These are phyloP conservation scores for Didymella exigua DNA, from an alignment of 2,329 filamentous ascomycete species.

Conservation along the genomic window DNA sequence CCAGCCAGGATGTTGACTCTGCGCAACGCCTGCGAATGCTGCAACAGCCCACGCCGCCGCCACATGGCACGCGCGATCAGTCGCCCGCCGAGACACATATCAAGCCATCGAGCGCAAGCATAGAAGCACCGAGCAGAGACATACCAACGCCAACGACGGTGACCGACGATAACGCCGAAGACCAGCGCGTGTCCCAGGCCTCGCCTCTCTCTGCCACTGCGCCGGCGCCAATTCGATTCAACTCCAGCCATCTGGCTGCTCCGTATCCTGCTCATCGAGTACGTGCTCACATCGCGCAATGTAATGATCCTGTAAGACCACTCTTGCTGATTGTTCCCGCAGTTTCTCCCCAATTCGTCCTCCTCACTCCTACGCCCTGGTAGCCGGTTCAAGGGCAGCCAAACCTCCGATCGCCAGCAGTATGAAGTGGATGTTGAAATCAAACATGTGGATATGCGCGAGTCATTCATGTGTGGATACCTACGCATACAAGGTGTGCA, in stretches of 20 bases:
- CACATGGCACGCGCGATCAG: slow-evolving; percentile 28
- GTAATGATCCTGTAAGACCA: not conserved
- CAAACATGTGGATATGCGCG: slow-evolving; percentile 91
- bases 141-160: slow-evolving; percentile 48
- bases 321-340: slow-evolving; percentile 26
- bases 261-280: slow-evolving; percentile 46
- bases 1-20: slow-evolving; percentile 24
- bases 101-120: slow-evolving; percentile 40
- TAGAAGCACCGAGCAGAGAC: slow-evolving; percentile 44
- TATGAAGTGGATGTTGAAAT: slow-evolving; percentile 98
- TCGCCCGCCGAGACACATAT: slow-evolving; percentile 31
- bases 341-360: slow-evolving; percentile 78
- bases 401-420: slow-evolving; percentile 88
- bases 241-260: slow-evolving; percentile 35
- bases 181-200: slow-evolving; percentile 41
- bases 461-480: slow-evolving; percentile 95
- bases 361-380: slow-evolving; percentile 87
- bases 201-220: slow-evolving; percentile 40
- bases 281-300: slow-evolving; percentile 20
- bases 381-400: slow-evolving; percentile 86
- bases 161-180: slow-evolving; percentile 43
- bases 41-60: slow-evolving; percentile 47
- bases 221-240: slow-evolving; percentile 30
- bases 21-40: slow-evolving; percentile 4
- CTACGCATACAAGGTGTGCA: slow-evolving; percentile 85